A percentile compares a stretch with the other conserved stretches of the same genome.
phyloP scores from a whole-genome alignment of 805 yeast genomes.

The Candida ortonii region DNA sequence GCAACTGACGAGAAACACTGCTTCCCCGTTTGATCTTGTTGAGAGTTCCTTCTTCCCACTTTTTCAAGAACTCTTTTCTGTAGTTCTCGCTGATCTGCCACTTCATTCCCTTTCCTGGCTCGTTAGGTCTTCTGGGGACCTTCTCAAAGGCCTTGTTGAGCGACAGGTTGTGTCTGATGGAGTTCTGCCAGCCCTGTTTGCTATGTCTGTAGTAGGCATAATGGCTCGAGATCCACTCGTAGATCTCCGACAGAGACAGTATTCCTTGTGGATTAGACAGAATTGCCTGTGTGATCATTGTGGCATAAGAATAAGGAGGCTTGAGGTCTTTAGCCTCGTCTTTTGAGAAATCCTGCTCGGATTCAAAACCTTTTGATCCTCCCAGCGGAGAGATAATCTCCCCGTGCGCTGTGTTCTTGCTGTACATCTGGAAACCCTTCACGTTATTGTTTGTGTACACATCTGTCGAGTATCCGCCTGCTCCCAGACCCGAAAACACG shows the following conservation, averaged over 20 bases:
- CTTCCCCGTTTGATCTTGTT: conserved; percentile 77
- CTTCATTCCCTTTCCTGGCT: conserved; percentile 99
- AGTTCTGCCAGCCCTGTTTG: conserved; percentile 98
- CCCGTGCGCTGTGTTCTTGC: conserved; percentile 30
- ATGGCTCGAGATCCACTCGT: conserved; percentile 82
- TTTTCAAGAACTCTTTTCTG: conserved; percentile 77
- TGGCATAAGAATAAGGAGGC: conserved; percentile 96
- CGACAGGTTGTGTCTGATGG: conserved; percentile 91
- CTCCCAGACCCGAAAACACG: conserved; percentile 11
- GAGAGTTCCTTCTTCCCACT: conserved; percentile 73
- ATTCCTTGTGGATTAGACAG: conserved; percentile 84
- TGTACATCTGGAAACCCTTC: conserved; percentile 56
- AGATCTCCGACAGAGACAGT: conserved; percentile 85
- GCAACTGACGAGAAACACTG: conserved; percentile 75
- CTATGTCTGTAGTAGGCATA: conserved; percentile 91
- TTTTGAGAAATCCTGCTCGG: conserved; percentile 62
- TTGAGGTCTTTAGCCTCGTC: conserved; percentile 92
- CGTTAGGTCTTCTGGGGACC: conserved; percentile 91
- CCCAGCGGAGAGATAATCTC: conserved; percentile 11
- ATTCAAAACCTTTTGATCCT: conserved; percentile 13
- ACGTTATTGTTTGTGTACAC: conserved; percentile 26
- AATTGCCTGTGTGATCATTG: conserved; percentile 97
- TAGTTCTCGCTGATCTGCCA: conserved; percentile 93
- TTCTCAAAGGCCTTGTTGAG: conserved; percentile 96
- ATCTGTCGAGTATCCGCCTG: conserved; percentile 16